Conservation (phyloP, 1,284 basidiomycete genomes). For the Tranzscheliella williamsii region DNA sequence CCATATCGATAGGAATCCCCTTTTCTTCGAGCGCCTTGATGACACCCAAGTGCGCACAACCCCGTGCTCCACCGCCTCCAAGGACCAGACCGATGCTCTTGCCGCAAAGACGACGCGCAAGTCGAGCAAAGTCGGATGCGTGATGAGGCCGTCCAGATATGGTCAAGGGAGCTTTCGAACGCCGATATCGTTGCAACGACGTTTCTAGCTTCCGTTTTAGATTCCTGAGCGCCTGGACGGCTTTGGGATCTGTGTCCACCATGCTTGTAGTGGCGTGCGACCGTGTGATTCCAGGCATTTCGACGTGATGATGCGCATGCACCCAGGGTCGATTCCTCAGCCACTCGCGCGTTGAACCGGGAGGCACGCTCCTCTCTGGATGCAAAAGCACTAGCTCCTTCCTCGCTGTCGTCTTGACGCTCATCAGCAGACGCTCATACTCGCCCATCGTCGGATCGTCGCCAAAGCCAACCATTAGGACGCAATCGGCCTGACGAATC, state of each 20-base stretch:
- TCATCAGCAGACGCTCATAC: slow-evolving; percentile 81
- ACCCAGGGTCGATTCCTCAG: slow-evolving; percentile 95
- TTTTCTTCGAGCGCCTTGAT: slow-evolving; percentile 88
- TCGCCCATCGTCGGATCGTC: slow-evolving; percentile 85
- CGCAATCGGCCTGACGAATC: slow-evolving; percentile 78
- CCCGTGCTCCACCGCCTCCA: slow-evolving; percentile 92
- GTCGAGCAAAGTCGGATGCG: slow-evolving; percentile 86
- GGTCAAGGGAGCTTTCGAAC: slow-evolving; percentile 60
- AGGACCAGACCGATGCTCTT: slow-evolving; percentile 91
- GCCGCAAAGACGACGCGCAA: slow-evolving; percentile 88
- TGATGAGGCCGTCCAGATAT: slow-evolving; percentile 68
- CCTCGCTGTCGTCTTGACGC: slow-evolving; percentile 94
- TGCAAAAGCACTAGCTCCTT: slow-evolving; percentile 95
- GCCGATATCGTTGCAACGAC: slow-evolving; percentile 74
- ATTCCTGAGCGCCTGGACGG: slow-evolving; percentile 75
- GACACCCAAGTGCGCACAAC: slow-evolving; percentile 88
- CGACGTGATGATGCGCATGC: slow-evolving; percentile 86
- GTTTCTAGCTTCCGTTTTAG: slow-evolving; percentile 87
- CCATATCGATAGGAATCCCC: slow-evolving; percentile 88
- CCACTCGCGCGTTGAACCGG: slow-evolving; percentile 94
- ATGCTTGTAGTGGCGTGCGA: slow-evolving; percentile 53
- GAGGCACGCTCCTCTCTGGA: slow-evolving; percentile 81
- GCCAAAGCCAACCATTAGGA: slow-evolving; percentile 82
- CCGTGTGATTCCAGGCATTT: slow-evolving; percentile 69
- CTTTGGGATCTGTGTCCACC: slow-evolving; percentile 75